Percentiles rank a stretch among this genome's conserved stretches.
These are phyloP conservation scores for Vittaforma corneae DNA, from an alignment of 371 early-diverging fungal genomes.

Conservation along the genomic window DNA sequence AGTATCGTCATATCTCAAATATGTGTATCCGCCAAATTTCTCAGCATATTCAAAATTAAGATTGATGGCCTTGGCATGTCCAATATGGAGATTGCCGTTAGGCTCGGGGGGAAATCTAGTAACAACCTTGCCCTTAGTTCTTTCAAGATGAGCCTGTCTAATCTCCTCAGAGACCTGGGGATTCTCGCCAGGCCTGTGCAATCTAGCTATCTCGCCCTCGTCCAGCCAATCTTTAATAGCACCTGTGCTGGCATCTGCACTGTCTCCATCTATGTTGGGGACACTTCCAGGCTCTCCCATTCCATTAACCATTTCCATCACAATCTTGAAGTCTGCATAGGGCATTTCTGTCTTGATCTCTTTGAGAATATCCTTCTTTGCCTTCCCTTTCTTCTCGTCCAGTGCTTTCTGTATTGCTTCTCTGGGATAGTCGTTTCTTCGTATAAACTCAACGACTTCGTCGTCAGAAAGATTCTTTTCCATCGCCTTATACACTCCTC, in stretches of 20 bases:
- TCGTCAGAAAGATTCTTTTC: slow-evolving; percentile 11
- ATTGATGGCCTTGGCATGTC: slow-evolving; percentile 98
- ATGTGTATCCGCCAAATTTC: slow-evolving; percentile 75
- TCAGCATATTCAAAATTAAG: slow-evolving; percentile 92
- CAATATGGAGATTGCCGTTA: slow-evolving; percentile 92
- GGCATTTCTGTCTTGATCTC: slow-evolving; percentile 35
- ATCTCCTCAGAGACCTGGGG: slow-evolving; percentile 80
- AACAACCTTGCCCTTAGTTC: slow-evolving; percentile 79
- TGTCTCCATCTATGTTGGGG: background rate
- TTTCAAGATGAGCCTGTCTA: slow-evolving; percentile 76
- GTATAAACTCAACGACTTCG: slow-evolving; percentile 24
- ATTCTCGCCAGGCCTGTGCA: slow-evolving; percentile 92
- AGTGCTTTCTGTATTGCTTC: slow-evolving; percentile 25
- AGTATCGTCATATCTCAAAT: slow-evolving; percentile 94
- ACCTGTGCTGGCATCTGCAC: background rate
- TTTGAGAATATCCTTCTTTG: slow-evolving; percentile 30
- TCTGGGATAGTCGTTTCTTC: slow-evolving; percentile 13
- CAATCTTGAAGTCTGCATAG: slow-evolving; percentile 28
- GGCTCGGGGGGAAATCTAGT: slow-evolving; percentile 99
- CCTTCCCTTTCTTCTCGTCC: slow-evolving; percentile 2
- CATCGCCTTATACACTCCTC: slow-evolving; percentile 15
- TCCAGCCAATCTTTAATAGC: slow-evolving; percentile 31
- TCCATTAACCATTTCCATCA: slow-evolving; percentile 31
- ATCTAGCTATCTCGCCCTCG: slow-evolving; percentile 59
- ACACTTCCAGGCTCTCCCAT: background rate